Percentiles rank a stretch among this genome's conserved stretches.
Evolutionary conservation across 2,329 filamentous ascomycete genomes (phyloP).

Genomic region (Cladophialophora yegresii): DNA sequence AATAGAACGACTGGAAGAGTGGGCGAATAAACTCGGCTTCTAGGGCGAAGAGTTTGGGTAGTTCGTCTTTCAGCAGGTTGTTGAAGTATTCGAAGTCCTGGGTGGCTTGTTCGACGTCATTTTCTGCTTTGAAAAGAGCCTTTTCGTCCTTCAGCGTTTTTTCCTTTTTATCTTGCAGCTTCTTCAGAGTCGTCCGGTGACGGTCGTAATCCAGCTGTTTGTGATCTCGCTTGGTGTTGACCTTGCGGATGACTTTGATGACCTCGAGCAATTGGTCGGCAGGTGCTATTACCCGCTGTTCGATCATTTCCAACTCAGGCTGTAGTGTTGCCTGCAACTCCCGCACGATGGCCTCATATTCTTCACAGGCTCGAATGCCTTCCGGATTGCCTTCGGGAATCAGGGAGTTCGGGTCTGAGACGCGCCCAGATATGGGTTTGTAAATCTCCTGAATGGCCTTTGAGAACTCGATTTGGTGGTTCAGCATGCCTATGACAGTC

Average conservation of each 20-base stretch:
- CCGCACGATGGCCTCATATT: constrained; percentile 88
- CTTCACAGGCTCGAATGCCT: constrained; percentile 91
- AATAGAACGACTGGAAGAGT: constrained; percentile 98
- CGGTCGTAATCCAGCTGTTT: constrained; percentile 97
- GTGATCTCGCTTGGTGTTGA: constrained; percentile 85
- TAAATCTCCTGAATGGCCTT: constrained; percentile 95
- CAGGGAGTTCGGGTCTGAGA: constrained; percentile 86
- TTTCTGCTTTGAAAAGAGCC: constrained; percentile 92
- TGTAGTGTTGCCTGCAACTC: constrained; percentile 85
- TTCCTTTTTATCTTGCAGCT: constrained; percentile 96
- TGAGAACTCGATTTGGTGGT: constrained; percentile 97
- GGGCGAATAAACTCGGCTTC: constrained; percentile 95
- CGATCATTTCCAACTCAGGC: constrained; percentile 97
- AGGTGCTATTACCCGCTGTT: constrained; percentile 83
- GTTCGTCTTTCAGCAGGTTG: constrained; percentile 90
- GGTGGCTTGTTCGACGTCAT: constrained; percentile 84
- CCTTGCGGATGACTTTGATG: constrained; percentile 92
- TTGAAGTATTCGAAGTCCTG: constrained; percentile 99
- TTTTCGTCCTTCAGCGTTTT: constrained; percentile 96
- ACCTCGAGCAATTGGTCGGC: constrained; percentile 92
- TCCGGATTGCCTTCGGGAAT: constrained; percentile 83
- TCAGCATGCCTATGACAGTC: constrained; percentile 71
- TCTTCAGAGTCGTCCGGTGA: constrained; percentile 79
- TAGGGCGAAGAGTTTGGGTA: constrained; percentile 85
- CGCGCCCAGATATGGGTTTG: constrained; percentile 93